phyloP scores from a whole-genome alignment of 1,139 yeast genomes.

The Taiozyma sp. region DNA sequence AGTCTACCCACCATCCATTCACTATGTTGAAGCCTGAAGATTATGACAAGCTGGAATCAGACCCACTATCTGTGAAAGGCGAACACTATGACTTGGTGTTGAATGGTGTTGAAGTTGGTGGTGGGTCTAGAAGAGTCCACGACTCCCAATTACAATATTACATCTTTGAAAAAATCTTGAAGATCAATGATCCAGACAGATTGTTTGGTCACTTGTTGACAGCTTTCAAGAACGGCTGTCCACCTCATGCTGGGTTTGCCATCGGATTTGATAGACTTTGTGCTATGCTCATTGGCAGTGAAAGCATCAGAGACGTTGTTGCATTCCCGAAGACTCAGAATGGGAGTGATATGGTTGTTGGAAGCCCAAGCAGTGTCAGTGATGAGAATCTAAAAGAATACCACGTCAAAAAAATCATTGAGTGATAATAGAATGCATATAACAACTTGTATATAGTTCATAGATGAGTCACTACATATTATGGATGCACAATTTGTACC shows the following conservation, averaged over 20 bases:
- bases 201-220: constrained; percentile 84
- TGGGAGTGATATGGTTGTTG: constrained; percentile 86
- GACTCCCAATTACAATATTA: constrained; percentile 73
- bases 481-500: no score
- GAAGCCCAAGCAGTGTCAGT: constrained; percentile 69
- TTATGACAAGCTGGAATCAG: constrained; percentile 44
- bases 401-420: constrained; percentile 12
- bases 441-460: constrained; percentile 3
- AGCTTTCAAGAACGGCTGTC: constrained; percentile 89
- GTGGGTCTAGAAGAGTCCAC: constrained; percentile 95
- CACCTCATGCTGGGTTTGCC: constrained; percentile 98
- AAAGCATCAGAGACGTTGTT: constrained; percentile 84
- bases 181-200: constrained; percentile 49
- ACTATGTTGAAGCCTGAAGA: constrained; percentile 83
- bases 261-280: constrained; percentile 91
- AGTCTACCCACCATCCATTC: constrained; percentile 94
- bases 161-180: constrained; percentile 54
- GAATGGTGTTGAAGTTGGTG: constrained; percentile 95
- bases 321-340: constrained; percentile 93
- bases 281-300: constrained; percentile 77
- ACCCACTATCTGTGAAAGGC: constrained; percentile 73
- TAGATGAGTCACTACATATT: no score
- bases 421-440: not conserved
- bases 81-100: constrained; percentile 92
- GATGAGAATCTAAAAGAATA: constrained; percentile 47